Evolutionary conservation across 177 flowering plant species (phyloP).

Genomic region (Vitis hybrid): DNA sequence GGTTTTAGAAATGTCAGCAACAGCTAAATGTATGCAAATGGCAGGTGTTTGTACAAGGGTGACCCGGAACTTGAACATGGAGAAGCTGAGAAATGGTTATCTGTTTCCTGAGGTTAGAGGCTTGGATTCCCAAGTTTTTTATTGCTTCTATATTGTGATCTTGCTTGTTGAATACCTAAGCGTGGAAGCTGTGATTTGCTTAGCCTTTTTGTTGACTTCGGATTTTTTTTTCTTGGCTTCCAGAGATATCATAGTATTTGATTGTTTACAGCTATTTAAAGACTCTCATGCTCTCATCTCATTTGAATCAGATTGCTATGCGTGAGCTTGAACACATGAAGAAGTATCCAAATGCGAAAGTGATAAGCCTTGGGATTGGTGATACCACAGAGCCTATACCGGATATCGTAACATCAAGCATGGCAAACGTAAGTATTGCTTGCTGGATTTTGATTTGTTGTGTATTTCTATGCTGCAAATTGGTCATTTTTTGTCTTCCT

Average conservation of each 20-base stretch:
- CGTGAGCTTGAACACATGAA: slow-evolving; percentile 40
- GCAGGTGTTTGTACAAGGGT: slow-evolving; percentile 45
- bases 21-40: background rate
- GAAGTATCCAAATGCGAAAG: slow-evolving; percentile 65
- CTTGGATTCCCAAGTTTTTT: no score
- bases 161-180: no score
- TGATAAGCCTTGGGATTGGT: slow-evolving; percentile 80
- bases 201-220: background rate
- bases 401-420: slow-evolving; percentile 42
- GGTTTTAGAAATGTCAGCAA: background rate
- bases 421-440: slow-evolving; percentile 48
- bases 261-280: background rate
- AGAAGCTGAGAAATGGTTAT: slow-evolving; percentile 49
- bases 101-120: slow-evolving; percentile 64
- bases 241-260: background rate
- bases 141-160: no score
- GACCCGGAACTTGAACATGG: slow-evolving; percentile 57
- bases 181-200: background rate
- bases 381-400: slow-evolving; percentile 80
- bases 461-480: background rate
- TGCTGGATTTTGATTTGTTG: background rate
- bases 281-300: background rate
- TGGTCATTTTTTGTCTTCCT: background rate
- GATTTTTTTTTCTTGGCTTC: background rate
- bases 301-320: slow-evolving; percentile 44